phyloP scores from a whole-genome alignment of 2,329 filamentous ascomycete genomes.

The Onygenales sp. region DNA sequence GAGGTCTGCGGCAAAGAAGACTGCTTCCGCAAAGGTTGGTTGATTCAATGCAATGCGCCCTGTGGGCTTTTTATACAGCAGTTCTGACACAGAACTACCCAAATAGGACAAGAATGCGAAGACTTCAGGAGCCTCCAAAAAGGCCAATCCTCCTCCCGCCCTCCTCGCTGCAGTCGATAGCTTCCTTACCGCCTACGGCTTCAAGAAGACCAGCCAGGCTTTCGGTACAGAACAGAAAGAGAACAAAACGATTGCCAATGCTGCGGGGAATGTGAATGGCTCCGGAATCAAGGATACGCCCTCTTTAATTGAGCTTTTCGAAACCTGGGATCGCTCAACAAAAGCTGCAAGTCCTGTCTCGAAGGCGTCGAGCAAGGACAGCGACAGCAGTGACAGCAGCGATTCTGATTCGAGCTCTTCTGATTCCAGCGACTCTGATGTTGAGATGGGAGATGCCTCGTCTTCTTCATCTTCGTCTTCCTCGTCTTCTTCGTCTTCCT shows the following conservation, averaged over 20 bases:
- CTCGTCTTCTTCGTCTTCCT: constrained; percentile 29
- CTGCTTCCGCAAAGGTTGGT: constrained; percentile 10
- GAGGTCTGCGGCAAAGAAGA: background rate
- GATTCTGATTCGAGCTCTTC: constrained; percentile 20
- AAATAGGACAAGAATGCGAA: constrained; percentile 17
- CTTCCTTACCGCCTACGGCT: constrained; percentile 60
- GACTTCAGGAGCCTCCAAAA: constrained; percentile 8
- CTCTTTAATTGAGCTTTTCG: constrained; percentile 33
- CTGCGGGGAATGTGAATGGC: constrained; percentile 18
- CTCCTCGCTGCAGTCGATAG: constrained; percentile 57
- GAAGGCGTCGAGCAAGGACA: constrained; percentile 8
- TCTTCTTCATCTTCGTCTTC: constrained; percentile 21
- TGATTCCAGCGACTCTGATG: constrained; percentile 31
- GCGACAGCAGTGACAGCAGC: constrained; percentile 20
- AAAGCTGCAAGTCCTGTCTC: constrained; percentile 7
- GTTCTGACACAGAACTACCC: background rate
- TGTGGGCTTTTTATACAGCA: background rate
- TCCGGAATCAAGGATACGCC: constrained; percentile 19
- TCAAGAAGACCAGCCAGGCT: constrained; percentile 50
- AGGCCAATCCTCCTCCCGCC: constrained; percentile 44
- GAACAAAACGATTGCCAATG: constrained; percentile 17
- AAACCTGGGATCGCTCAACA: constrained; percentile 11
- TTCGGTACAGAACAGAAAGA: constrained; percentile 54
- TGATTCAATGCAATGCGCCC: background rate
- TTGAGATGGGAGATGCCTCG: constrained; percentile 31